Percentiles rank a stretch among this genome's conserved stretches.
Evolutionary conservation across 768 basidiomycete species (phyloP).

Genomic region (Tricholoma furcatifolium): DNA sequence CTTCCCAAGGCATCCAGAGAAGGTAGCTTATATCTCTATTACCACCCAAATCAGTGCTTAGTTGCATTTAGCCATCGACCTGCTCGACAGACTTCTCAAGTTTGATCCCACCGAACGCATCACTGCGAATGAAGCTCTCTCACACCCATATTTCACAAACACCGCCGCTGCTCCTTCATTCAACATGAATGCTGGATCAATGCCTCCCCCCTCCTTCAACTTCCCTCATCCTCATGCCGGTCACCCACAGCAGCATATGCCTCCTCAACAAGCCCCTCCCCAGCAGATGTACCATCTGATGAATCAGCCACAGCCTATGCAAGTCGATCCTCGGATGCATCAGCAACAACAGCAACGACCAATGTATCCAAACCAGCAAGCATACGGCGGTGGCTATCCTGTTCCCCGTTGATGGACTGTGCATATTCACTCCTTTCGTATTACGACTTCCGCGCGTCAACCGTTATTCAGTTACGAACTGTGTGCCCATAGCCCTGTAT

Average conservation of each 20-base stretch:
- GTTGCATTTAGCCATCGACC: slow-evolving; percentile 68
- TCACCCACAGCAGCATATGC: slow-evolving; percentile 45
- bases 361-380: slow-evolving; percentile 13
- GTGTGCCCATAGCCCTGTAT: neutral
- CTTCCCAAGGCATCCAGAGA: slow-evolving; percentile 84
- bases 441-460: neutral
- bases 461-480: neutral
- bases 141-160: slow-evolving; percentile 87
- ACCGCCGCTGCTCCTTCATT: slow-evolving; percentile 42
- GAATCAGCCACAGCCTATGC: slow-evolving; percentile 30
- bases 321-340: slow-evolving; percentile 16
- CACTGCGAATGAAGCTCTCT: slow-evolving; percentile 87
- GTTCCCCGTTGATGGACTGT: slow-evolving; percentile 9
- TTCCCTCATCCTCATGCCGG: slow-evolving; percentile 64
- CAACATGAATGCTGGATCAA: slow-evolving; percentile 49
- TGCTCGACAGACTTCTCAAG: slow-evolving; percentile 91
- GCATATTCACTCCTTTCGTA: neutral
- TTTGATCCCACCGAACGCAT: slow-evolving; percentile 94
- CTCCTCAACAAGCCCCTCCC: slow-evolving; percentile 31
- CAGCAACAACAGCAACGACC: slow-evolving; percentile 7
- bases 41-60: neutral
- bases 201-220: slow-evolving; percentile 68
- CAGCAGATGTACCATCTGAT: slow-evolving; percentile 24
- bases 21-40: slow-evolving; percentile 41
- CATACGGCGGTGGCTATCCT: slow-evolving; percentile 10